A percentile compares a stretch with the other conserved stretches of the same genome.
phyloP scores from a whole-genome alignment of 371 early-diverging fungal genomes.

The Mortierella sp. region DNA sequence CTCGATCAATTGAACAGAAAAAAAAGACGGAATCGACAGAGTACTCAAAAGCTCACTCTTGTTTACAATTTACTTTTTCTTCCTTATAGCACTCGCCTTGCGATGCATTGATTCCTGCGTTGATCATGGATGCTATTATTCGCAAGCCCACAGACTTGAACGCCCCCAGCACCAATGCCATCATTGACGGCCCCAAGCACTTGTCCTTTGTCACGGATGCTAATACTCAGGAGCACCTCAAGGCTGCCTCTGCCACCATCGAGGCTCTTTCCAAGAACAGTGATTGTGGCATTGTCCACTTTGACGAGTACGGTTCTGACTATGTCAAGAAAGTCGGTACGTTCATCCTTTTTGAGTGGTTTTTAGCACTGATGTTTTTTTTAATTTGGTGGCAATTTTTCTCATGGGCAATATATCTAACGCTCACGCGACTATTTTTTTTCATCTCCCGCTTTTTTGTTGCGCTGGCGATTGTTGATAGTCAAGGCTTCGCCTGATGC shows the following conservation, averaged over 20 bases:
- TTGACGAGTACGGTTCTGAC: slow-evolving; percentile 72
- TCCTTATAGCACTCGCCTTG: slow-evolving; percentile 81
- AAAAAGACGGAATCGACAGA: background rate
- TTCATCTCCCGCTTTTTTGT: slow-evolving; percentile 1
- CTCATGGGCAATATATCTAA: background rate
- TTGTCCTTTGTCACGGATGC: slow-evolving; percentile 68
- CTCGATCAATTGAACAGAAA: background rate
- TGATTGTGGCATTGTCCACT: slow-evolving; percentile 74
- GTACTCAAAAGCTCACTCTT: too few species aligned
- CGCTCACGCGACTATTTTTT: background rate
- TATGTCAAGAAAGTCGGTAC: slow-evolving; percentile 79
- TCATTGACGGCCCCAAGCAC: slow-evolving; percentile 49
- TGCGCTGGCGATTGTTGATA: background rate
- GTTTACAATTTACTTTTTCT: background rate
- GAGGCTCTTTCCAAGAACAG: slow-evolving; percentile 68
- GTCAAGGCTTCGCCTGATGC: slow-evolving; percentile 86
- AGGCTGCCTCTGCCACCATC: slow-evolving; percentile 68
- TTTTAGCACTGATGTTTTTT: background rate
- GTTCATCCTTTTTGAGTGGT: background rate
- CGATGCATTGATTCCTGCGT: slow-evolving; percentile 82
- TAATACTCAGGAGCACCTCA: slow-evolving; percentile 61
- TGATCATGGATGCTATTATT: slow-evolving; percentile 71
- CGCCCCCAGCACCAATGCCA: slow-evolving; percentile 42
- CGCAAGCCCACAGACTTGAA: slow-evolving; percentile 57
- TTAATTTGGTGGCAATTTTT: background rate